Evolutionary conservation across 306 rosid genomes (phyloP), one percentile per base, ranked within the genome.

Genomic region (Abrus precatorius): DNA sequence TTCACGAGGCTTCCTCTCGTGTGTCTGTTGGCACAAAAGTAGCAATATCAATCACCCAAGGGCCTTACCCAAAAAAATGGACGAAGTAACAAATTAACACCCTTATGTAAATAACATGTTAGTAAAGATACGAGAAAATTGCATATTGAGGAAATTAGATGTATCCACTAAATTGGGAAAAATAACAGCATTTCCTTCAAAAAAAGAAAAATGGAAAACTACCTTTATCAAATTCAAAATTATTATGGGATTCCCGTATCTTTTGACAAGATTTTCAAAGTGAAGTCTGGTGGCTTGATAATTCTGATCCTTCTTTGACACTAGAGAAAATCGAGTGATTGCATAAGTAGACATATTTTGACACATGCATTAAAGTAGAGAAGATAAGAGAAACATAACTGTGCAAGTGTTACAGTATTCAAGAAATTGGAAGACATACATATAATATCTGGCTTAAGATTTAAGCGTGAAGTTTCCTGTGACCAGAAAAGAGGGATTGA

Each of bases 401-500:
- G 0, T 3, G 45, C 64, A 61, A n/a, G 59, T 62, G 55, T 14
- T 73, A 72, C 69, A 74, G 49, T 33, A 43, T 55, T 59, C 10
- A 12, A 44, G 43, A 77, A 54, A 38, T 45, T 38, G 49, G 33
- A 81, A 56, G 54, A 44, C 90, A 48, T 91, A 93, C 96, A 74
- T 80, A 84, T 88, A 69, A 93, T 93, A 63, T 91, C 95, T n/a
- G 96, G 97, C 82, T 89, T 91, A 36, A 91, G 74, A 85, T 89
- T 87, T 72, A 93, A 52, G 34, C 88, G 89, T 13, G 97, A 93
- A 62, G 97, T 85, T 82, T 93, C 95, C 77, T 93, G 96, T 45
- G 97, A 89, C 97, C 97, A 93, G 88, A 89, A 93, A 62, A 93
- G 92, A 61, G 97, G 97, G 80, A 93, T 93, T 40, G 97, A 93